Conservation (phyloP, 2,329 filamentous ascomycete genomes). For the Colletotrichum falcatum region DNA sequence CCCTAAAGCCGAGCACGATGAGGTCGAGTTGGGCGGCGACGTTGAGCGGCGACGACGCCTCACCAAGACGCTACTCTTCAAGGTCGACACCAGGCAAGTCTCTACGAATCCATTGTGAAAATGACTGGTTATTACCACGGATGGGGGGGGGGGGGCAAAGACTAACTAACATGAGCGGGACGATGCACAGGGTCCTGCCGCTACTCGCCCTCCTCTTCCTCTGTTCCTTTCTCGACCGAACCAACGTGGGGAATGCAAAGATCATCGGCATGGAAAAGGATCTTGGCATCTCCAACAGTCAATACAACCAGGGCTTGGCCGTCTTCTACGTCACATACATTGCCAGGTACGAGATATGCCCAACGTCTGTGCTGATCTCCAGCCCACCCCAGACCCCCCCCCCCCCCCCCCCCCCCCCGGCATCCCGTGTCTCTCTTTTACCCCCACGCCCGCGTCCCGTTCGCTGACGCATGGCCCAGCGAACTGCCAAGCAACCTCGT, state of each 20-base stretch:
- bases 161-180: conserved; percentile 4
- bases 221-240: conserved; percentile 74
- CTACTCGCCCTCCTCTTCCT: conserved; percentile 73
- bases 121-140: no score
- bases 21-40: conserved; percentile 40
- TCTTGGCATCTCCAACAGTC: conserved; percentile 67
- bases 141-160: background rate
- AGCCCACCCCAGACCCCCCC: conserved; percentile 2
- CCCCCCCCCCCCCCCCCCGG: background rate
- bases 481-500: conserved; percentile 75
- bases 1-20: conserved; percentile 42
- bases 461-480: conserved; percentile 49
- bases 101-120: no score
- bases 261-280: conserved; percentile 72
- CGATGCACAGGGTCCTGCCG: conserved; percentile 65
- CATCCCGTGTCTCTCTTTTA: background rate
- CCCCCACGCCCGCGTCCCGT: conserved; percentile 1
- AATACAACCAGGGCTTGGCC: conserved; percentile 74
- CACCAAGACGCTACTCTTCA: conserved; percentile 46
- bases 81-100: conserved; percentile 46
- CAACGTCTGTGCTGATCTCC: background rate
- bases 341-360: conserved; percentile 56
- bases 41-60: conserved; percentile 39
- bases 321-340: conserved; percentile 76
- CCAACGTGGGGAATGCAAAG: conserved; percentile 79